These are phyloP conservation scores for Tolypocladium endophyticum DNA, from an alignment of 2,329 filamentous ascomycete genomes.

Conservation along the genomic window DNA sequence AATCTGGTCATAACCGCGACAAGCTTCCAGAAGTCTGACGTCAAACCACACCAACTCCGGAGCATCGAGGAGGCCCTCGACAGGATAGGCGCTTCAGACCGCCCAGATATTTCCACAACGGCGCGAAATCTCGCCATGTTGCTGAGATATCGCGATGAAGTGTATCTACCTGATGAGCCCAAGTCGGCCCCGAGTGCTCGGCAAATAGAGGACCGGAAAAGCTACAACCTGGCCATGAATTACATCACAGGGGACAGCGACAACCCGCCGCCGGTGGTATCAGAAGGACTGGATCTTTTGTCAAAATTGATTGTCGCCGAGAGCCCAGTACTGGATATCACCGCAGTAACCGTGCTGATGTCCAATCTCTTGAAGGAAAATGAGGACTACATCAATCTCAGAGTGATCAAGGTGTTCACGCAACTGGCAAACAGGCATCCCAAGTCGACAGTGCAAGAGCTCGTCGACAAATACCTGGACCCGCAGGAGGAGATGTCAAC, in stretches of 20 bases:
- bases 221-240: conserved; percentile 50
- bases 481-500: conserved; percentile 44
- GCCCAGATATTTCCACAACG: conserved; percentile 36
- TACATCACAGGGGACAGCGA: conserved; percentile 50
- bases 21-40: conserved; percentile 39
- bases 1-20: conserved; percentile 50
- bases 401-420: conserved; percentile 55
- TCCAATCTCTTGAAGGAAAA: conserved; percentile 53
- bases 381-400: conserved; percentile 62
- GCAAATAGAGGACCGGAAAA: conserved; percentile 49
- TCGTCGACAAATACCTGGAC: conserved; percentile 60
- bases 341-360: conserved; percentile 51
- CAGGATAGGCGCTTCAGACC: conserved; percentile 25
- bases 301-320: conserved; percentile 43
- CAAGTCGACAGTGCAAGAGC: conserved; percentile 47
- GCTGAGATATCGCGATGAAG: conserved; percentile 42
- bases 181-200: conserved; percentile 30
- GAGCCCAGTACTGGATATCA: conserved; percentile 55
- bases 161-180: conserved; percentile 33
- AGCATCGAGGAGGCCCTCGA: conserved; percentile 39
- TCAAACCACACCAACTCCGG: conserved; percentile 28
- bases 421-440: conserved; percentile 53
- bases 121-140: conserved; percentile 46
- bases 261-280: conserved; percentile 55
- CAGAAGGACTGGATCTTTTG: conserved; percentile 52